Percentiles rank a stretch among this genome's conserved stretches.
These are phyloP conservation scores for Fusarium transvaalense DNA, from an alignment of 2,329 filamentous ascomycete genomes.

Conservation along the genomic window DNA sequence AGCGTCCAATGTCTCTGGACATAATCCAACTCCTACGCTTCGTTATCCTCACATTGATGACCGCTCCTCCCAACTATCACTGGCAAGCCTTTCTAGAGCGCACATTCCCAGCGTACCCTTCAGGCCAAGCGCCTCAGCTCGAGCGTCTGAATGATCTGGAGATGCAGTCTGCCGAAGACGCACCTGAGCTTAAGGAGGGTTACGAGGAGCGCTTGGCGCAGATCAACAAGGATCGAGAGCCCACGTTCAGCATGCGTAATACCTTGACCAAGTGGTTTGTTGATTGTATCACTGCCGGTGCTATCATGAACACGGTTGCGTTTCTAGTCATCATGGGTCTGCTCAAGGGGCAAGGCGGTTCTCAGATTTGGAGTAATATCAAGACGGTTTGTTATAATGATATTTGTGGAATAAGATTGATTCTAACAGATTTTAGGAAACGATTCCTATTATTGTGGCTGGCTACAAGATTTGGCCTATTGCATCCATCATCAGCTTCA, in stretches of 20 bases:
- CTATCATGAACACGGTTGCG: constrained; percentile 60
- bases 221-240: constrained; percentile 29
- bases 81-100: constrained; percentile 69
- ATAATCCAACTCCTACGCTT: constrained; percentile 65
- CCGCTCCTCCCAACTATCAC: constrained; percentile 68
- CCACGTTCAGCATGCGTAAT: constrained; percentile 57
- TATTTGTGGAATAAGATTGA: rapidly evolving
- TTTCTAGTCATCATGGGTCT: constrained; percentile 63
- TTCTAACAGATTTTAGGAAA: constrained; percentile 52
- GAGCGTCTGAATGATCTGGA: constrained; percentile 47
- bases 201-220: constrained; percentile 40
- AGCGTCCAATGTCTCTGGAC: constrained; percentile 60
- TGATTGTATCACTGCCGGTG: constrained; percentile 62
- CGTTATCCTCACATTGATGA: constrained; percentile 64
- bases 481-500: constrained; percentile 64
- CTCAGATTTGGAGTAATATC: constrained; percentile 56
- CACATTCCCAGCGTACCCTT: constrained; percentile 62
- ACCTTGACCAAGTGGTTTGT: constrained; percentile 64
- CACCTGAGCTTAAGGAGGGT: constrained; percentile 39
- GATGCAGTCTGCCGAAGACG: constrained; percentile 48
- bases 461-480: constrained; percentile 66
- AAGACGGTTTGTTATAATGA: constrained; percentile 48
- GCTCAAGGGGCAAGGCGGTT: constrained; percentile 56
- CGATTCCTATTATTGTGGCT: constrained; percentile 61
- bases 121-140: neutral